Evolutionary conservation across 2,329 filamentous ascomycete genomes (phyloP), one percentile per base, ranked within the genome.

Genomic region (Penicillium paneum): DNA sequence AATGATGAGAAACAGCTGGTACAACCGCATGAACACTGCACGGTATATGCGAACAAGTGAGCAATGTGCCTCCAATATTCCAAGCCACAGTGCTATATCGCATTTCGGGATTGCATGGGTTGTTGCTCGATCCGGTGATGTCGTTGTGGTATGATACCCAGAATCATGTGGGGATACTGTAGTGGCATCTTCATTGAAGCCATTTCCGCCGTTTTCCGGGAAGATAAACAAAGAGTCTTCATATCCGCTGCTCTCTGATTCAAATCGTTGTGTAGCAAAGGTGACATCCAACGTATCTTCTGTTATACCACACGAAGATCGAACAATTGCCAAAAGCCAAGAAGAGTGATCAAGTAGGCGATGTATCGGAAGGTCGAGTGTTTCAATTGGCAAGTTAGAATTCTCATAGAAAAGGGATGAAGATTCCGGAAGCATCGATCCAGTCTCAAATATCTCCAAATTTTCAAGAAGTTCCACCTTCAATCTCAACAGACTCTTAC

Each of bases 281-380:
- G 32, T 11, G 1, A 15, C 12, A 3, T 10, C 21, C 15, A 15
- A 13, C 10, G 2, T 11, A 1, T 32, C 34, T 3, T 36, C 36
- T 0, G 26, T 15, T 3, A 17, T 5, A 5, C 36, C 34, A 24
- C n/a, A 21, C 5, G 34, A 39, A 8, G 40, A 50, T 3, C 52
- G 45, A 21, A 64, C 15, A 2, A 64, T 55, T 10, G 51, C 50
- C 21, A 64, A 36, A 12, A 64, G 56, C 21, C 54, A 47, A 6
- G 44, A 50, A 1, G 61, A 59, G 41, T 64, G 56, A 15, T 49
- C 47, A 15, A 64, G 40, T 12, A 59, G 54, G 13, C 59, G 61
- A 38, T 49, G 54, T n/a, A 64, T 51, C 3, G 61, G 61, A 13
- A 63, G 17, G 15, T 60, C 52, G 1, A 64, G 46, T 7, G 48